A percentile compares a stretch with the other conserved stretches of the same genome.
phyloP scores from a whole-genome alignment of 225 moss, liverwort and hornwort species.

The Rhytidiadelphus loreus region DNA sequence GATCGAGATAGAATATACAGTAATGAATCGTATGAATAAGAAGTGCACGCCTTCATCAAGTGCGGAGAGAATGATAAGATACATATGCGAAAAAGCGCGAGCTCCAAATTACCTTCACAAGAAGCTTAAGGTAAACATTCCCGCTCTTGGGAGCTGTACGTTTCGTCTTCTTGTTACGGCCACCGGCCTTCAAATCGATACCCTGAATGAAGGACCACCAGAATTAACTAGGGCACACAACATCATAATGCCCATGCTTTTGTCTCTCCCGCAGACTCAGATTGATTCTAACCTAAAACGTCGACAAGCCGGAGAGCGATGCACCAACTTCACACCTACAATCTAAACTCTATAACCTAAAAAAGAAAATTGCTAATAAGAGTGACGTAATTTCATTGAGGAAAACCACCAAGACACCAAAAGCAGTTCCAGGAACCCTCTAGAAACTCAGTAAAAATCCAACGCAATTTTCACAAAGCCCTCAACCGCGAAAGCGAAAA shows the following conservation, averaged over 20 bases:
- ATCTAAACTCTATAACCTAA: background rate
- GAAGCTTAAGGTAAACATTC: conserved; percentile 75
- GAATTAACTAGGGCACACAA: background rate
- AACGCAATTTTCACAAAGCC: background rate
- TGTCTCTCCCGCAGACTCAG: background rate
- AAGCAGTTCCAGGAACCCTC: background rate
- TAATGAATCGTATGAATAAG: background rate
- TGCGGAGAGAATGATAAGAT: background rate
- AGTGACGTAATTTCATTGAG: background rate
- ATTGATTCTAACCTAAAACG: background rate
- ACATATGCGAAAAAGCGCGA: background rate
- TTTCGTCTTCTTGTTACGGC: conserved; percentile 80
- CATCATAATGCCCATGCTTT: too few relatives aligned
- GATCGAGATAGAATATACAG: background rate
- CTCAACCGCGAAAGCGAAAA: background rate
- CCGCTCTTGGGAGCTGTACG: conserved; percentile 71
- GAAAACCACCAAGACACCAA: background rate
- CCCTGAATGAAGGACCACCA: conserved; percentile 16
- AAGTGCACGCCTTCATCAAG: background rate
- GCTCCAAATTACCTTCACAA: conserved; percentile 32
- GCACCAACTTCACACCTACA: background rate
- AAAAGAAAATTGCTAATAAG: background rate
- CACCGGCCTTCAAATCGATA: conserved; percentile 86
- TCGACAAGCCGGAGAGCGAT: background rate
- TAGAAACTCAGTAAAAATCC: background rate